Conservation (phyloP, 257 asterid species). For the Solanum bulbocastanum region DNA sequence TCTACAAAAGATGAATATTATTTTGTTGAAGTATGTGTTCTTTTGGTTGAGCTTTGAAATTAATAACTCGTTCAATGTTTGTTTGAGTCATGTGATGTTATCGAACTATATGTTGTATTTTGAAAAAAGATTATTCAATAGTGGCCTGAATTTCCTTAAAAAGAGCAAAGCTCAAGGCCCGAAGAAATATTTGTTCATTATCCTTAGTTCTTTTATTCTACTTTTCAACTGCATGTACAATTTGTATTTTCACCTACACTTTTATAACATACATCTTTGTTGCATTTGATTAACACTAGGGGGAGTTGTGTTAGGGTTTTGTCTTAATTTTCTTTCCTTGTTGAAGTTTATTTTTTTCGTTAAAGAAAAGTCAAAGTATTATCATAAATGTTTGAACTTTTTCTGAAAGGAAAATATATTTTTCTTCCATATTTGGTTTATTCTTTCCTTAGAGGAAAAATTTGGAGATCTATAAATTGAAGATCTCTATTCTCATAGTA, state of each 20-base stretch:
- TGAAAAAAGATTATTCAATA: neutral
- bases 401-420: too few relatives aligned
- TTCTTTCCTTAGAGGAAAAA: too few relatives aligned
- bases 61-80: neutral
- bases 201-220: neutral
- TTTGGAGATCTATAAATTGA: too few relatives aligned
- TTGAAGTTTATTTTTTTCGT: too few relatives aligned
- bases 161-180: neutral
- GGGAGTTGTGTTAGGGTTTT: too few relatives aligned
- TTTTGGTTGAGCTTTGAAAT: neutral
- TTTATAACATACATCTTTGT: neutral
- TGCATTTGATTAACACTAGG: neutral
- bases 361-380: too few relatives aligned
- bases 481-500: too few relatives aligned
- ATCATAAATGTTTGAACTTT: too few relatives aligned
- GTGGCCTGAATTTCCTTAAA: neutral
- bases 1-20: neutral
- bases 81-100: neutral
- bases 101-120: neutral
- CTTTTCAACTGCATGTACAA: neutral
- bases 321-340: too few relatives aligned
- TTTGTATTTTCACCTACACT: neutral
- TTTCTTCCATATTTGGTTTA: too few relatives aligned
- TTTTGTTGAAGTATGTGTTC: neutral
- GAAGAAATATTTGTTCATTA: neutral